A percentile compares a stretch with the other conserved stretches of the same genome.
Evolutionary conservation across 129 eudicot genomes (phyloP).

Genomic region (Heracleum sosnowskyi): DNA sequence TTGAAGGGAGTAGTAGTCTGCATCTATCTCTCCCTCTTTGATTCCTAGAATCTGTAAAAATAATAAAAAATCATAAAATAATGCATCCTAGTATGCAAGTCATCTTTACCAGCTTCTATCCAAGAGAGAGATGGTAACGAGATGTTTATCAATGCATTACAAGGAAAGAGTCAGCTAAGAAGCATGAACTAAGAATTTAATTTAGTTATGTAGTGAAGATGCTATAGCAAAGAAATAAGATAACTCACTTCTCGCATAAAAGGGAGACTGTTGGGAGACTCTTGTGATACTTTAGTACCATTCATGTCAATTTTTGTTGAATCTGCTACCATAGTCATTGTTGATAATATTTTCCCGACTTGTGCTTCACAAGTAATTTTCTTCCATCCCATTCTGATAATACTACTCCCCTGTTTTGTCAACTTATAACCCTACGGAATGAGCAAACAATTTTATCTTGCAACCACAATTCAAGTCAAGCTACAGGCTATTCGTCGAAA

Average conservation of each 20-base stretch:
- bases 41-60: neutral
- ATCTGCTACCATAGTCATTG: conserved; percentile 67
- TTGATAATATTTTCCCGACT: conserved; percentile 60
- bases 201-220: neutral
- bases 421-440: conserved; percentile 64
- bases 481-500: no score
- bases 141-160: neutral
- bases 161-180: neutral
- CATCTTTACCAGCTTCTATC: neutral
- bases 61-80: neutral
- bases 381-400: conserved; percentile 56
- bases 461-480: conserved; percentile 1
- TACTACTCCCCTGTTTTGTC: conserved; percentile 73
- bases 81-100: neutral
- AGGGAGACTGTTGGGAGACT: conserved; percentile 26
- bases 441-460: conserved; percentile 9
- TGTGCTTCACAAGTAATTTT: conserved; percentile 46
- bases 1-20: neutral
- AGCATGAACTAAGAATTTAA: neutral
- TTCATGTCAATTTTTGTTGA: conserved; percentile 23
- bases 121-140: neutral
- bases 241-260: conserved; percentile 66
- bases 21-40: neutral
- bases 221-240: neutral
- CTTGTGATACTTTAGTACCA: conserved; percentile 11